Evolutionary conservation across 2,329 filamentous ascomycete genomes (phyloP).

Genomic region (Mollisia scopiformis): DNA sequence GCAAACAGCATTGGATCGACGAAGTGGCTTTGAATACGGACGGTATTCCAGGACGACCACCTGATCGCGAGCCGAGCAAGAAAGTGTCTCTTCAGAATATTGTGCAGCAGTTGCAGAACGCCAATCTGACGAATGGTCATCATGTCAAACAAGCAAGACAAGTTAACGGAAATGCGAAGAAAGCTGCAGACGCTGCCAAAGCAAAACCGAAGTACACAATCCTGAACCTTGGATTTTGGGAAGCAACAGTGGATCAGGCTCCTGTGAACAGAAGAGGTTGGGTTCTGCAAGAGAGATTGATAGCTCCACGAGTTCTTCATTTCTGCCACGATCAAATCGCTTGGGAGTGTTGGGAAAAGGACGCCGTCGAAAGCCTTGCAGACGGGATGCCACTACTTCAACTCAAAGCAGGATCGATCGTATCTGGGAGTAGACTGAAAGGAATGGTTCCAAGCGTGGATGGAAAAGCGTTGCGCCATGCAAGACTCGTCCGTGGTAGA

Average conservation of each 20-base stretch:
- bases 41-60: constrained; percentile 6
- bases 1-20: constrained; percentile 7
- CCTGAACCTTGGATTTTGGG: constrained; percentile 14
- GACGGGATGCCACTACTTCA: constrained; percentile 5
- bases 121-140: neutral
- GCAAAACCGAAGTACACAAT: neutral
- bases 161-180: neutral
- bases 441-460: constrained; percentile 4
- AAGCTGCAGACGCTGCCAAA: neutral
- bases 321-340: constrained; percentile 22
- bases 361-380: constrained; percentile 8
- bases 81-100: neutral
- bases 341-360: constrained; percentile 26
- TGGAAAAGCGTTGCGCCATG: constrained; percentile 1
- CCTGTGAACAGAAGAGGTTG: constrained; percentile 21
- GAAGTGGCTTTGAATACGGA: constrained; percentile 9
- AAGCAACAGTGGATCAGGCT: constrained; percentile 10
- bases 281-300: constrained; percentile 27
- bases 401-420: constrained; percentile 9
- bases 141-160: neutral
- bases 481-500: constrained; percentile 4
- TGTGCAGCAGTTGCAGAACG: neutral
- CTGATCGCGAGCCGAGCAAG: neutral
- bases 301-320: constrained; percentile 25
- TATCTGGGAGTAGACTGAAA: constrained; percentile 5